Evolutionary conservation across 805 yeast genomes (phyloP), one percentile per base, ranked within the genome.

Genomic region (Pichia nakasei): DNA sequence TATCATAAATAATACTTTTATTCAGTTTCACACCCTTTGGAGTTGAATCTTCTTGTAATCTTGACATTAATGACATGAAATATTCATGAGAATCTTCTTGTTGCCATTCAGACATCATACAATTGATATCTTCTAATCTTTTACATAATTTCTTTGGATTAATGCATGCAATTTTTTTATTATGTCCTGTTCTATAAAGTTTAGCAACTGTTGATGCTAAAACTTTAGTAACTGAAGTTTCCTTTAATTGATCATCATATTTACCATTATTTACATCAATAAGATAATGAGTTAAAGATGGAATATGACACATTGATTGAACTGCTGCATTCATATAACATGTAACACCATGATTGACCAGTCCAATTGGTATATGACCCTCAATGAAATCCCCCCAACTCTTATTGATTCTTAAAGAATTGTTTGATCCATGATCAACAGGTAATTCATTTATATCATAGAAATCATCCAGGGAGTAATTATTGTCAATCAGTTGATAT

Each of bases 41-140:
- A 1, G 93, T 87, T 12, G 86, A 75, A 59, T 89, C 97, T 58
- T 89, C 97, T 64, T 89, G 97, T 42, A 89, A 65, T 42, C 96
- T 67, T 8, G 91, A 78, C 72, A 89, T 73, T 48, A 89, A 68
- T 12, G 95, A 85, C 97, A 89, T 89, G 61, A 83, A 86, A 65
- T 89, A 93, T 64, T 93, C 98, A 64, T 93, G 98, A 0, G 96
- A 84, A 64, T 93, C 98, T 63, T 93, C 97, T 62, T 93, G 98
- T 63, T 87, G 89, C 96, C 96, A 89, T 60, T 82, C 93, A 37
- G 88, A 80, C 95, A 89, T 87, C 95, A 86, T 85, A 60, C 95
- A 86, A 63, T 88, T 88, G 55, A 91, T 86, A 55, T 86, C 95
- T 40, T 75, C 85, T 45, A 85, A 67, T 51, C 87, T 72, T 41